Evolutionary conservation across 23 red algal species (phyloP).

Genomic region (Gracilaria gracilis): DNA sequence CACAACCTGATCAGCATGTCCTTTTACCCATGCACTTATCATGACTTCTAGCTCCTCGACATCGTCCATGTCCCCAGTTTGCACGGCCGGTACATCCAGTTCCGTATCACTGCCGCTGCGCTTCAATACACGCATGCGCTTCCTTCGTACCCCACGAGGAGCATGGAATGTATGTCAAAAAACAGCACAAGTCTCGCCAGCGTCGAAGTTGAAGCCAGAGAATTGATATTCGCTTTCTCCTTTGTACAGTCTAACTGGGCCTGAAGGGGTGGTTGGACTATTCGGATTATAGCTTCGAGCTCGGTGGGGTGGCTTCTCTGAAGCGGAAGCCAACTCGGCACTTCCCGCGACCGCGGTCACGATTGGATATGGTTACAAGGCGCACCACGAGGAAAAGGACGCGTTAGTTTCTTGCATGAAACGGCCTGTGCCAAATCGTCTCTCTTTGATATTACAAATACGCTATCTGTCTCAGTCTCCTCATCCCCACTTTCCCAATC

Average conservation of each 20-base stretch:
- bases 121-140: conserved; percentile 53
- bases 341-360: too few species aligned
- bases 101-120: conserved; percentile 69
- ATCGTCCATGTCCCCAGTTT: neutral
- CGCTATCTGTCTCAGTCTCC: neutral
- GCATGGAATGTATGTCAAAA: conserved; percentile 53
- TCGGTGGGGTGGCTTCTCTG: conserved; percentile 39
- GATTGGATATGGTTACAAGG: too few species aligned
- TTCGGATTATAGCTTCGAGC: conserved; percentile 62
- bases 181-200: conserved; percentile 58
- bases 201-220: conserved; percentile 75
- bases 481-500: neutral
- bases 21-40: conserved; percentile 39
- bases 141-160: conserved; percentile 49
- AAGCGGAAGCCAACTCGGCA: too few species aligned
- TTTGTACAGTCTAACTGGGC: conserved; percentile 50
- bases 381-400: neutral
- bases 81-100: conserved; percentile 51
- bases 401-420: neutral
- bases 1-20: conserved; percentile 19
- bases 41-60: neutral
- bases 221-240: conserved; percentile 62
- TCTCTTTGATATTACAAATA: neutral
- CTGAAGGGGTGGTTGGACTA: conserved; percentile 31
- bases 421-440: neutral